Base-by-base conservation (phyloP, 768 basidiomycete species). In the Agaricus sinodeliciosus region DNA sequence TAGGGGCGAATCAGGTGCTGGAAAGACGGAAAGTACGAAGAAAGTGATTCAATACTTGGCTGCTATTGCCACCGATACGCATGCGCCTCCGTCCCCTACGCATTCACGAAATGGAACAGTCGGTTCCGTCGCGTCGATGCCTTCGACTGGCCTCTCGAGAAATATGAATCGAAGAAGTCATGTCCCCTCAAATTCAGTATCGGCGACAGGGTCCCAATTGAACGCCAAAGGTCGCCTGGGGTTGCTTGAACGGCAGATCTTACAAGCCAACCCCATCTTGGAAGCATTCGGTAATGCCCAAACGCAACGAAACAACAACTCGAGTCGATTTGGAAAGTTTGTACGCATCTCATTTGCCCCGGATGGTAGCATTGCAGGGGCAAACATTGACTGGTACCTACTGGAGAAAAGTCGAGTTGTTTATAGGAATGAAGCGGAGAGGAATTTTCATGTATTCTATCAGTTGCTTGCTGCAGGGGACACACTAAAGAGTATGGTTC, bases 1-100 rank as follows among this genome's bases (percentile, higher is more conserved):
- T 60, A 96, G 94, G 8, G 96, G 96, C 40, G 96, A 99, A 75
- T 98, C 96, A 7, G 96, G 96, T 34, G 96, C 96, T 3, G 96
- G 96, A 41, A 99, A 98, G 76, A 99, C 96, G 2, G 96, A 98
- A 66, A 98, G 95, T 70, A 90, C 89, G 12, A 98, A 99, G 78
- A 98, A 98, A 64, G 95, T 98, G 62, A 99, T 99, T 50, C 96
- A 98, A 67, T 99, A 98, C 69, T 82, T 99, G 39, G 95, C 96
- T 0, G 92, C 96, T 6, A 97, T 98, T 59, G 96, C 96, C 2
- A 82, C 90, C 9, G 90, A 94, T 60, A 74, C 79, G 1, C 81
- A 89, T 60, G 70, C 73, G 15, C 73, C 80, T 8, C 64, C 75
- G 13, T 63, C 75, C 3, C 68, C 78, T 18, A 79, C 86, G 0